Evolutionary conservation across 768 basidiomycete genomes (phyloP), one percentile per base, ranked within the genome.

Genomic region (Lactarius quietus): DNA sequence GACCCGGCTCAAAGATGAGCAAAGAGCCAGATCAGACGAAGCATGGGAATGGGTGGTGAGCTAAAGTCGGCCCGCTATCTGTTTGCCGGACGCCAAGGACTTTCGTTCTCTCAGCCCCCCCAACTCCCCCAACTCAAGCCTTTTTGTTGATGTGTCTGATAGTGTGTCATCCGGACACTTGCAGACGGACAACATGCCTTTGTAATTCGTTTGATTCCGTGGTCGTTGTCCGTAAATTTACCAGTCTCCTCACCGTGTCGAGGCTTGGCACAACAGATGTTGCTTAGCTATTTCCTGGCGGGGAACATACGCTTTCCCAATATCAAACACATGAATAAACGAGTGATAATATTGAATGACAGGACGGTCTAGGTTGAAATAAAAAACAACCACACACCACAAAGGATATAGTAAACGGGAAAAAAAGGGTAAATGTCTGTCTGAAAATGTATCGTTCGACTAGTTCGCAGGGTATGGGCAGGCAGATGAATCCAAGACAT

Each of bases 101-200:
- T 12, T 12, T 15, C 15, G 12, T 12, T 6, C 45, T 10, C 45
- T 23, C 45, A 12, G 23, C 23, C 45, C 14, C 23, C n/a, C 23
- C 12, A 48, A 14, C 23, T 48, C 45, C 43, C n/a, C 43, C 43
- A n/a, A 45, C 43, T 10, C 43, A 6, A 48, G 45, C 23, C 10
- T 20, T 41, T 14, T 48, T 23, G 3, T 45, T 23, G 43, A 23
- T 5, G 3, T 12, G 7, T 23, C 45, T 23, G 15, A 26, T 12
- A 36, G 36, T 38, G 8, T 36, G 10, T 38, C 20, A 23, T 12
- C 60, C 56, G 67, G 68, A 68, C 59, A 60, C 62, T 53, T 61
- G 60, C 68, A 69, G 68, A 67, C 65, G 68, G 65, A 58, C 65
- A 43, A 45, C 66, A 59, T 60, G 59, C 26, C 53, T 54, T 57